Evolutionary conservation across 2,329 filamentous ascomycete species (phyloP).

Genomic region (Cercospora sp.): DNA sequence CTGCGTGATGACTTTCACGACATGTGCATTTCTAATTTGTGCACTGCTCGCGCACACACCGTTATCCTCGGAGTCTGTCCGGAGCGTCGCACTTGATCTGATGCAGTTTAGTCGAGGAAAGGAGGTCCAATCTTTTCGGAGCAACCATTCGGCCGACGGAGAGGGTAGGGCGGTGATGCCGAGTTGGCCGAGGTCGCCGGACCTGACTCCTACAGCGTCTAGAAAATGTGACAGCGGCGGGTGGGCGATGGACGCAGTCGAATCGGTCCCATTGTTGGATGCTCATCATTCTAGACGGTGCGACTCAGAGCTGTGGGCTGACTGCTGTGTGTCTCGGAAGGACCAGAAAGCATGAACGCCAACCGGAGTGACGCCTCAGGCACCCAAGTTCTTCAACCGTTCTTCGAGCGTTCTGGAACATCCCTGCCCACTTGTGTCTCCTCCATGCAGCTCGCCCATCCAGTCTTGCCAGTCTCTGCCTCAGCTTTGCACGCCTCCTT

Average conservation of each 20-base stretch:
- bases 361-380: neutral
- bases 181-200: neutral
- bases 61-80: neutral
- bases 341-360: no score
- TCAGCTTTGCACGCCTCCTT: neutral
- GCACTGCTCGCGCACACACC: neutral
- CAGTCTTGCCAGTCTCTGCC: neutral
- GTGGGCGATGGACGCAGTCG: no score
- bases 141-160: slow-evolving; percentile 4
- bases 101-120: neutral
- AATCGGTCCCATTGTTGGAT: no score
- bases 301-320: no score
- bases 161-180: neutral
- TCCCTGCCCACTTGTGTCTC: neutral
- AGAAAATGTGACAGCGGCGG: no score
- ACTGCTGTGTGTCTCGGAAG: no score
- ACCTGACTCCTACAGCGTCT: neutral
- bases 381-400: neutral
- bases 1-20: neutral
- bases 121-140: neutral
- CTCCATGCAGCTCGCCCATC: neutral
- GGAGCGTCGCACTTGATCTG: neutral
- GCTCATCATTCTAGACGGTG: no score
- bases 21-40: neutral
- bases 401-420: neutral